phyloP scores from a whole-genome alignment of 192 early-diverging fungal species.

The Linnemannia elongata region DNA sequence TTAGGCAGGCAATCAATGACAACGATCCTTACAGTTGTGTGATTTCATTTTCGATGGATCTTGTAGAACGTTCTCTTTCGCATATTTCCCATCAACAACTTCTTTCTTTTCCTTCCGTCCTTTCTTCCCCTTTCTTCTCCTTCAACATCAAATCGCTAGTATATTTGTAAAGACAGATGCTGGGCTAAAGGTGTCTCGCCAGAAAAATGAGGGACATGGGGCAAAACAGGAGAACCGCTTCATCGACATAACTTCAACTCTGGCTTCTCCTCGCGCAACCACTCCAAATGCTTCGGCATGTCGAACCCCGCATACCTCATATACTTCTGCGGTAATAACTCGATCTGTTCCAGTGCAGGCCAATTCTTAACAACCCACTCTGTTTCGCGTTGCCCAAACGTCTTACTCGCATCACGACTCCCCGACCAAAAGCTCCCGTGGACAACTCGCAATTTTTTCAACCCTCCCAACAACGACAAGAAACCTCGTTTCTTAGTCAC shows the following conservation, averaged over 20 bases:
- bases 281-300: neutral
- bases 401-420: neutral
- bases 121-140: too few relatives aligned
- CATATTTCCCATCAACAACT: too few relatives aligned
- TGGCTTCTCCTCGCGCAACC: neutral
- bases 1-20: too few relatives aligned
- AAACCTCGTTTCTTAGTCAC: neutral
- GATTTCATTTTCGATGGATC: too few relatives aligned
- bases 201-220: too few relatives aligned
- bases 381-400: neutral
- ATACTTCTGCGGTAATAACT: neutral
- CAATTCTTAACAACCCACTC: neutral
- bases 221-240: neutral
- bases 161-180: too few relatives aligned
- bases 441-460: neutral
- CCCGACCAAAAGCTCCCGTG: neutral
- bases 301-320: neutral
- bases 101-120: too few relatives aligned
- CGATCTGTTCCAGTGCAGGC: neutral
- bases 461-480: neutral
- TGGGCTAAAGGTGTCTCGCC: too few relatives aligned
- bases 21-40: too few relatives aligned
- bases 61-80: too few relatives aligned
- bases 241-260: neutral
- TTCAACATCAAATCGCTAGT: too few relatives aligned